phyloP scores from a whole-genome alignment of 2,329 filamentous ascomycete genomes.

The Colletotrichum lindemuthianum region DNA sequence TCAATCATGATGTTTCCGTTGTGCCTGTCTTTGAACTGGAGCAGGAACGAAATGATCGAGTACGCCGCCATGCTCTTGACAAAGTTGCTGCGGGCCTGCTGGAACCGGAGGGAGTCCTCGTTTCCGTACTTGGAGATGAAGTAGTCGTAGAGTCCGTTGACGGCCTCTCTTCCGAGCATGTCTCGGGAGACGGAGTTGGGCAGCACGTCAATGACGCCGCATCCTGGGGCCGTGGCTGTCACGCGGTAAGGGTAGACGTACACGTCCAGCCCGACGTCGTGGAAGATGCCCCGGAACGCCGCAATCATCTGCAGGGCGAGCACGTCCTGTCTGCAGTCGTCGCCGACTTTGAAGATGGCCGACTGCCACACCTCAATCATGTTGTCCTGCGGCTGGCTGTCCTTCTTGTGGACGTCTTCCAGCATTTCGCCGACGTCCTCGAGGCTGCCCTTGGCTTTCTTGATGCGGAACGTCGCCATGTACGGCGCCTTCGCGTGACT shows the following conservation, averaged over 20 bases:
- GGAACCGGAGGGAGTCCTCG: constrained; percentile 93
- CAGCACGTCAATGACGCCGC: constrained; percentile 96
- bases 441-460: constrained; percentile 73
- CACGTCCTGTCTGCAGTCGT: constrained; percentile 97
- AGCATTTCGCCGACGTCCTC: constrained; percentile 64
- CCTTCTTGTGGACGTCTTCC: constrained; percentile 56
- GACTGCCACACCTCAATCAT: constrained; percentile 98
- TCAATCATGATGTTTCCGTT: constrained; percentile 99
- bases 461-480: constrained; percentile 98
- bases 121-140: constrained; percentile 98
- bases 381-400: constrained; percentile 51
- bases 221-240: constrained; percentile 95
- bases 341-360: constrained; percentile 99
- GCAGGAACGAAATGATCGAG: constrained; percentile 92
- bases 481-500: constrained; percentile 98
- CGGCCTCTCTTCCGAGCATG: constrained; percentile 97
- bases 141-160: constrained; percentile 98
- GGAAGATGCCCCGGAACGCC: constrained; percentile 96
- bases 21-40: constrained; percentile 99
- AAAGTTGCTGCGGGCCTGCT: constrained; percentile 95
- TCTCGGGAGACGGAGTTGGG: constrained; percentile 98
- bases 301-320: constrained; percentile 97
- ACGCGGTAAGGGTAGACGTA: constrained; percentile 98
- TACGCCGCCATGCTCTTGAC: constrained; percentile 99
- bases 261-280: constrained; percentile 92